A percentile compares a stretch with the other conserved stretches of the same genome.
Conservation (phyloP, 2,329 filamentous ascomycete species). For the Penicillium sp. region DNA sequence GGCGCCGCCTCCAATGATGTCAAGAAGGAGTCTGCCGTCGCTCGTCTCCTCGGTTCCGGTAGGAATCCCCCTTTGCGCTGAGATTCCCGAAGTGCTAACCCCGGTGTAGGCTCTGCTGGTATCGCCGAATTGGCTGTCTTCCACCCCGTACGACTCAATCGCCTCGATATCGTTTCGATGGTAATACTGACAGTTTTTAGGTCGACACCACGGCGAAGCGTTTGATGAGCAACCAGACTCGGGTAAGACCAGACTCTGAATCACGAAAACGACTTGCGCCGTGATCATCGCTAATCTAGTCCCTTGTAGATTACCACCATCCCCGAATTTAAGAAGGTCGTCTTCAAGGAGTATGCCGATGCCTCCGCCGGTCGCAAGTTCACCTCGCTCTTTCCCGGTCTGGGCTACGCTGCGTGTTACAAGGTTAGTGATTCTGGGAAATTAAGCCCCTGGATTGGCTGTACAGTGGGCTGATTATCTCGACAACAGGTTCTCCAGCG, state of each 20-base stretch:
- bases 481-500: slow-evolving; percentile 73
- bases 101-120: slow-evolving; percentile 73
- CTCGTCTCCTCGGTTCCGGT: slow-evolving; percentile 91
- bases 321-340: slow-evolving; percentile 78
- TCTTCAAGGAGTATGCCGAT: slow-evolving; percentile 85
- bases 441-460: neutral
- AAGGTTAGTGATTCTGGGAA: slow-evolving; percentile 59
- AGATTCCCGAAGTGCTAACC: slow-evolving; percentile 10
- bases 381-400: slow-evolving; percentile 91
- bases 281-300: slow-evolving; percentile 5
- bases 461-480: neutral
- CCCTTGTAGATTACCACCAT: slow-evolving; percentile 54
- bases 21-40: slow-evolving; percentile 86
- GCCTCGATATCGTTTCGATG: neutral
- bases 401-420: slow-evolving; percentile 97
- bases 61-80: slow-evolving; percentile 24
- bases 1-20: slow-evolving; percentile 58
- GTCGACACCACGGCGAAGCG: slow-evolving; percentile 98
- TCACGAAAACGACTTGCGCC: neutral
- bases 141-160: slow-evolving; percentile 67
- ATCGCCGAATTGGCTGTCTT: slow-evolving; percentile 92
- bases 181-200: slow-evolving; percentile 47
- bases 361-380: slow-evolving; percentile 76
- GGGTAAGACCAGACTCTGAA: slow-evolving; percentile 47
- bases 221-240: slow-evolving; percentile 96